Evolutionary conservation across 1,139 yeast species (phyloP).

Genomic region (Kluyveromyces sp.): DNA sequence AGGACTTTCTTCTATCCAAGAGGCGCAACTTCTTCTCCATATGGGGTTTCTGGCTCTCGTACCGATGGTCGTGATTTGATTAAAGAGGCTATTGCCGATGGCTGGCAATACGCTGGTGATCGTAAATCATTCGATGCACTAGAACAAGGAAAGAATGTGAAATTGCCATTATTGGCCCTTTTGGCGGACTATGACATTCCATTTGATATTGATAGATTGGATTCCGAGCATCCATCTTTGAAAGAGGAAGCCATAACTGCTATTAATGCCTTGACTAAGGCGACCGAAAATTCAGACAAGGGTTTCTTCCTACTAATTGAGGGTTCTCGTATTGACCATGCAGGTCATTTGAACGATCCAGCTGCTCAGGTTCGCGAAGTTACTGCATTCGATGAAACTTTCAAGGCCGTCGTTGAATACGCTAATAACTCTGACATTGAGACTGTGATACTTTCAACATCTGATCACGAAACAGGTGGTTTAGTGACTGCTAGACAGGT

Average conservation of each 20-base stretch:
- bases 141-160: constrained; percentile 49
- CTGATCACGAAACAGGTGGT: constrained; percentile 93
- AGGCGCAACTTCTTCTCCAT: constrained; percentile 23
- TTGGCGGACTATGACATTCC: constrained; percentile 71
- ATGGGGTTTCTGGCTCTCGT: constrained; percentile 54
- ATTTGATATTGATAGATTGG: constrained; percentile 66
- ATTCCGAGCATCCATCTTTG: constrained; percentile 54
- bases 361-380: constrained; percentile 80
- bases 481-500: constrained; percentile 70
- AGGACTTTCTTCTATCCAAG: constrained; percentile 62
- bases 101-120: constrained; percentile 63
- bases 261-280: constrained; percentile 51
- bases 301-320: constrained; percentile 80
- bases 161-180: constrained; percentile 65
- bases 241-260: constrained; percentile 71
- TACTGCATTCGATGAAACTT: constrained; percentile 68
- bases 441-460: constrained; percentile 67
- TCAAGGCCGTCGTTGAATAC: constrained; percentile 58
- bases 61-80: constrained; percentile 57
- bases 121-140: constrained; percentile 48
- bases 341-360: constrained; percentile 85
- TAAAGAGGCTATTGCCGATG: constrained; percentile 45
- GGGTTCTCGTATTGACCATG: constrained; percentile 87
- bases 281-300: constrained; percentile 58
- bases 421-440: constrained; percentile 58